phyloP scores from a whole-genome alignment of 306 rosid genomes.

The Arachis hypogaea region DNA sequence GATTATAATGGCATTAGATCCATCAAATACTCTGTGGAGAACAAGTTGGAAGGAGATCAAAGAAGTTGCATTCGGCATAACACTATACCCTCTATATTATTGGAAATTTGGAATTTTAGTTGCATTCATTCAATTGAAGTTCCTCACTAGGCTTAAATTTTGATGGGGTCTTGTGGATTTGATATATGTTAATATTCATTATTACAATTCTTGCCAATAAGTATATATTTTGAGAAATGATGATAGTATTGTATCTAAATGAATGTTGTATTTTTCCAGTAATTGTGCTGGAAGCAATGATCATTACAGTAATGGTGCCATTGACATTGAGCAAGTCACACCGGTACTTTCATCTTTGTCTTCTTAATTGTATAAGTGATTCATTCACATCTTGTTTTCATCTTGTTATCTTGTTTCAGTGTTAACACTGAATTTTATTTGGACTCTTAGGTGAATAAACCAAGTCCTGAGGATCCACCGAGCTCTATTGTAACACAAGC shows the following conservation, averaged over 20 bases:
- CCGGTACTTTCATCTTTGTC: constrained; percentile 43
- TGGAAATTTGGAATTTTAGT: too few species aligned
- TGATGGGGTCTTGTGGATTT: too few species aligned
- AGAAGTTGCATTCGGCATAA: neutral
- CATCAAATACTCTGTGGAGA: neutral
- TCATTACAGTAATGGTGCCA: constrained; percentile 2
- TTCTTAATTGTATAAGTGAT: constrained; percentile 5
- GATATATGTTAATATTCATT: too few species aligned
- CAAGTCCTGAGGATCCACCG: constrained; percentile 31
- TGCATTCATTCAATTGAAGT: too few species aligned
- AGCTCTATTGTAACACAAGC: constrained; percentile 25
- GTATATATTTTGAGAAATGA: neutral
- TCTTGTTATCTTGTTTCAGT: constrained; percentile 20
- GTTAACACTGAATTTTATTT: neutral
- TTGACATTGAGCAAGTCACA: constrained; percentile 15
- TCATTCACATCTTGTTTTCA: neutral
- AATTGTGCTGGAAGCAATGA: constrained; percentile 33
- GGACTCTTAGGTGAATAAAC: constrained; percentile 43
- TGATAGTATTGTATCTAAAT: constrained; percentile 15
- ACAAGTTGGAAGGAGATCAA: constrained; percentile 12
- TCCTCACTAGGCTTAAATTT: too few species aligned
- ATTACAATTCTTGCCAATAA: too few species aligned
- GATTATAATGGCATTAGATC: constrained; percentile 15
- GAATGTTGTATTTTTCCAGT: constrained; percentile 43
- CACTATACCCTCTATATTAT: too few species aligned